Evolutionary conservation across 768 basidiomycete genomes (phyloP), one percentile per base, ranked within the genome.

Genomic region (Tephrocybe sp.): DNA sequence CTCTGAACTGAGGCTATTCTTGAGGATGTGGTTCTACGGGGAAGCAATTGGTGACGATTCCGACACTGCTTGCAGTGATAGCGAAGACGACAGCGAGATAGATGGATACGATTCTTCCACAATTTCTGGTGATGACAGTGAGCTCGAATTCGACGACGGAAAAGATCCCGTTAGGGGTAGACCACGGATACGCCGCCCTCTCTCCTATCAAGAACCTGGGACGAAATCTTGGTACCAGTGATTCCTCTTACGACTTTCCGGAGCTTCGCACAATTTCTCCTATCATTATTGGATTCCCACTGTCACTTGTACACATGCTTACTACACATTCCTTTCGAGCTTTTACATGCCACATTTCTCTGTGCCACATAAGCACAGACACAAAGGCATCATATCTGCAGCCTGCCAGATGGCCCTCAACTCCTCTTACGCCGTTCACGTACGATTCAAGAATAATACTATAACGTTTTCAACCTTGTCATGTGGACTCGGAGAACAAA

Each of bases 1-100:
- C 44, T 70, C 82, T 15, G 84, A 88, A 36, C 82, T 94, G 66
- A 92, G 90, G 64, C 67, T 84, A 13, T 88, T 88, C 61, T 73
- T 93, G 40, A 83, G 86, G 0, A 75, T 73, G 49, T 94, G 88
- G 86, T 91, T 87, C 66, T 41, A 47, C 32, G 21, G 8, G 27
- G 48, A 47, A 5, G 32, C 24, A 19, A 11, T 15, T 2, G 42
- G 13, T n/a, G 63, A 66, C 3, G 69, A 67, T 41, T 62, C 60
- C 13, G 64, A 64, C 44, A 71, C 71, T 15, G 59, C 64, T 9
- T 71, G 66, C 47, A 65, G 58, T 45, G 71, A 71, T 31, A 60
- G 61, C n/a, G 67, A 67, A 25, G 18, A 26, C 24, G 43, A 34
- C n/a, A 39, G 3, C 25, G 47, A 53, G 31, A 24, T 51, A 34